These are phyloP conservation scores for Saprolegnia parasitica DNA, from an alignment of 352 stramenopile species.

Conservation along the genomic window DNA sequence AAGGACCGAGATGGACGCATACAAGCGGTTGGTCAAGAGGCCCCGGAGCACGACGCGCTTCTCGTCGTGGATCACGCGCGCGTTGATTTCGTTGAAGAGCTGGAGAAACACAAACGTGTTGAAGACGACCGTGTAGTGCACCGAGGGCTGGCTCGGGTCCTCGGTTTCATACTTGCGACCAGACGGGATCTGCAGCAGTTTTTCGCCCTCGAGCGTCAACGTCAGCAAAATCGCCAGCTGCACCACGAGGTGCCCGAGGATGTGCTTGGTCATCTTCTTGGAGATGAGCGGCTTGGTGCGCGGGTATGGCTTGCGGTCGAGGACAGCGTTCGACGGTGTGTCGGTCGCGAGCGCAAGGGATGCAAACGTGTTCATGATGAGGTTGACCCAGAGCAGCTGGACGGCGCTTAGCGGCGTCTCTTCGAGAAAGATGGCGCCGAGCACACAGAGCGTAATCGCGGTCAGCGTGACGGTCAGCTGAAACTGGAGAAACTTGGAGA, in stretches of 20 bases:
- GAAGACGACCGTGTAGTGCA: slow-evolving; percentile 31
- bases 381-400: slow-evolving; percentile 92
- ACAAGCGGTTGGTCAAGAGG: slow-evolving; percentile 90
- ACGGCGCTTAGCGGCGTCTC: slow-evolving; percentile 78
- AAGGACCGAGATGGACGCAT: slow-evolving; percentile 86
- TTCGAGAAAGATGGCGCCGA: slow-evolving; percentile 59
- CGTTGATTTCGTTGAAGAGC: slow-evolving; percentile 31
- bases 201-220: slow-evolving; percentile 50
- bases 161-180: slow-evolving; percentile 12
- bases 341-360: slow-evolving; percentile 88
- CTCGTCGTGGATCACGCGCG: slow-evolving; percentile 27
- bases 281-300: slow-evolving; percentile 75
- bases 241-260: slow-evolving; percentile 72
- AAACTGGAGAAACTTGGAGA: slow-evolving; percentile 92
- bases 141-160: neutral
- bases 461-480: slow-evolving; percentile 90
- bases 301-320: slow-evolving; percentile 72
- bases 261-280: slow-evolving; percentile 81
- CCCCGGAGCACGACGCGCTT: slow-evolving; percentile 56
- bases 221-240: slow-evolving; percentile 75
- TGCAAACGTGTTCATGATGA: slow-evolving; percentile 92
- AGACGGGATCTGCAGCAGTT: slow-evolving; percentile 31
- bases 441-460: slow-evolving; percentile 75
- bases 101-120: slow-evolving; percentile 36
- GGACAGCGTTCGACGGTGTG: slow-evolving; percentile 57